Percentiles rank a stretch among this genome's conserved stretches.
These are phyloP conservation scores for Trichoderma sp. DNA, from an alignment of 2,329 filamentous ascomycete genomes.

Conservation along the genomic window DNA sequence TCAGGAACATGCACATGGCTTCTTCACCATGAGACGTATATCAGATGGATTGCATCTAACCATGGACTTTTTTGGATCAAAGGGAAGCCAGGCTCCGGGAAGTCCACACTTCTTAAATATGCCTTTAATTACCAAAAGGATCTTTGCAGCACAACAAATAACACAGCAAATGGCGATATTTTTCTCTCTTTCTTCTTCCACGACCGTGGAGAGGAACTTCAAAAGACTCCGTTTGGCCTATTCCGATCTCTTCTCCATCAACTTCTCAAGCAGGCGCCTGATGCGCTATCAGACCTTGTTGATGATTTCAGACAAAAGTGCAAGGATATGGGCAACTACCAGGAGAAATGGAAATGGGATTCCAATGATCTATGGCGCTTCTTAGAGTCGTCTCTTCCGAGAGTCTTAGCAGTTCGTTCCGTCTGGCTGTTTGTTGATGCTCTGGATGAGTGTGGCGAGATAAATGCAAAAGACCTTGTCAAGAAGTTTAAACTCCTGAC, in stretches of 20 bases:
- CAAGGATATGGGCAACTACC: slow-evolving; percentile 19
- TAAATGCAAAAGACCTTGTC: slow-evolving; percentile 24
- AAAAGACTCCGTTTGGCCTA: slow-evolving; percentile 34
- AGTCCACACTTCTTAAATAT: slow-evolving; percentile 38
- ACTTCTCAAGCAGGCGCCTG: slow-evolving; percentile 27
- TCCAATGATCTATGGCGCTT: slow-evolving; percentile 23
- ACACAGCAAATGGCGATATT: background rate
- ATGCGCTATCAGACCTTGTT: slow-evolving; percentile 24
- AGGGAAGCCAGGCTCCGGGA: slow-evolving; percentile 41
- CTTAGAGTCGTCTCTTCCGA: slow-evolving; percentile 25
- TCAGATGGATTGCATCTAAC: slow-evolving; percentile 23
- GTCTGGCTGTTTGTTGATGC: slow-evolving; percentile 36
- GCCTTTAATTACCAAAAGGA: slow-evolving; percentile 28
- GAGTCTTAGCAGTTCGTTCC: slow-evolving; percentile 22
- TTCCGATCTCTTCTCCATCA: slow-evolving; percentile 37
- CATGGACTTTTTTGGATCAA: slow-evolving; percentile 37
- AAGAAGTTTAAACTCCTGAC: slow-evolving; percentile 17
- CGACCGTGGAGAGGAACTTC: slow-evolving; percentile 30
- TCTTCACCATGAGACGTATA: slow-evolving; percentile 25
- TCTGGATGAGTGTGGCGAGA: slow-evolving; percentile 34
- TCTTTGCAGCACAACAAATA: slow-evolving; percentile 1
- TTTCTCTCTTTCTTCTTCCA: slow-evolving; percentile 38
- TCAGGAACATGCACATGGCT: slow-evolving; percentile 35
- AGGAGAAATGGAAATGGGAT: slow-evolving; percentile 31
- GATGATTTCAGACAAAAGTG: slow-evolving; percentile 16